Conservation (phyloP, 116 monocot species). For the Posidonia oceanica region DNA sequence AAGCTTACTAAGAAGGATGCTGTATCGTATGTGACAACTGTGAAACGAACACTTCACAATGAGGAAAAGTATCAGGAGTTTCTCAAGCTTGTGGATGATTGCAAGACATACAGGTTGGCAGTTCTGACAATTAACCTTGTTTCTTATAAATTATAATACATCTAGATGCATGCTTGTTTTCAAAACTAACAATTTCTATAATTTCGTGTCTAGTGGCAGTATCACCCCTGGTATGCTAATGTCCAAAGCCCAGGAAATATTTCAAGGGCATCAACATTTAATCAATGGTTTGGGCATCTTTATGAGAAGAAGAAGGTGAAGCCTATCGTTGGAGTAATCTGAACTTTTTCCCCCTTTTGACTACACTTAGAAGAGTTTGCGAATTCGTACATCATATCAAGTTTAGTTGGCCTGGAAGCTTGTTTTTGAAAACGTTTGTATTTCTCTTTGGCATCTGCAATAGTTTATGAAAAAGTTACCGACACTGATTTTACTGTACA, state of each 20-base stretch:
- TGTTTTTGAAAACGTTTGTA: too few species aligned
- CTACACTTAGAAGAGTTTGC: background rate
- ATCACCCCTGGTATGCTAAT: conserved; percentile 4
- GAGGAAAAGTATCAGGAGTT: conserved; percentile 6
- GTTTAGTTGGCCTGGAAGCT: too few species aligned
- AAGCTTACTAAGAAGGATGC: conserved; percentile 7
- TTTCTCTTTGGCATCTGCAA: too few species aligned
- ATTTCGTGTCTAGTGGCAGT: background rate
- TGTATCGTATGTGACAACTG: conserved; percentile 2
- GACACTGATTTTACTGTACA: too few species aligned
- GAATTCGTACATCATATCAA: too few species aligned
- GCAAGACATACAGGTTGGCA: background rate
- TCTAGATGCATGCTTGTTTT: background rate
- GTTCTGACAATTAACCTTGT: background rate
- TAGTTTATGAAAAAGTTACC: too few species aligned
- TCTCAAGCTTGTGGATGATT: conserved; percentile 2
- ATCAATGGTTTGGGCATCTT: conserved; percentile 6
- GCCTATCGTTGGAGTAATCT: too few species aligned
- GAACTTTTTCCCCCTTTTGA: too few species aligned
- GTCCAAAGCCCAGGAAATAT: conserved; percentile 7
- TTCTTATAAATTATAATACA: background rate
- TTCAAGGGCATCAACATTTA: conserved; percentile 7
- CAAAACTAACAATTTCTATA: background rate
- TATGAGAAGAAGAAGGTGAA: background rate
- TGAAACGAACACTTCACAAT: conserved; percentile 8